These are phyloP conservation scores for Peterozyma toletana DNA, from an alignment of 805 yeast genomes.

Conservation along the genomic window DNA sequence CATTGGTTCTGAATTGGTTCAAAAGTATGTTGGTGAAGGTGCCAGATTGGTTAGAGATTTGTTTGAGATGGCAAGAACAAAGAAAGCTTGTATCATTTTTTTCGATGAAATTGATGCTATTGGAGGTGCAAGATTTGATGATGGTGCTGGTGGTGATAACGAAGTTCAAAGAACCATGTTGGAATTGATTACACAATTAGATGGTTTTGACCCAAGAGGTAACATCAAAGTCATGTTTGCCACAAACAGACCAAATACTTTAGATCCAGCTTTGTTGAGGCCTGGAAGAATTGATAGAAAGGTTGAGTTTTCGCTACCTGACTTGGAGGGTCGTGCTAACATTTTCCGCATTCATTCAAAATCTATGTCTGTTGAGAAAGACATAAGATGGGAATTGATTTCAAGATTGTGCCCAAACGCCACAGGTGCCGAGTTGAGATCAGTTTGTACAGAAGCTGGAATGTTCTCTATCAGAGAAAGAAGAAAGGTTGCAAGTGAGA, in stretches of 20 bases:
- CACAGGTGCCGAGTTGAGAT: slow-evolving; percentile 97
- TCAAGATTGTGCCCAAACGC: slow-evolving; percentile 97
- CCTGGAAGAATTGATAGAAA: slow-evolving; percentile 99
- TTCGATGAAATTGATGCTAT: slow-evolving; percentile 98
- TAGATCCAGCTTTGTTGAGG: slow-evolving; percentile 95
- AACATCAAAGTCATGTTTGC: slow-evolving; percentile 99
- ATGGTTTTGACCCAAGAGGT: slow-evolving; percentile 98
- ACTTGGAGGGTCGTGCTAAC: slow-evolving; percentile 95
- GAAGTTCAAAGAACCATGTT: slow-evolving; percentile 99
- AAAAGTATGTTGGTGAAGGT: slow-evolving; percentile 99
- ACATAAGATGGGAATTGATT: slow-evolving; percentile 96
- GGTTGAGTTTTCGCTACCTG: slow-evolving; percentile 95
- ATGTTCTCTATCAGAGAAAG: slow-evolving; percentile 99
- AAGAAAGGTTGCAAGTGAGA: slow-evolving; percentile 96
- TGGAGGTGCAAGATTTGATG: slow-evolving; percentile 99
- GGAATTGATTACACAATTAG: slow-evolving; percentile 95
- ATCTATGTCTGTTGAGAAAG: slow-evolving; percentile 96
- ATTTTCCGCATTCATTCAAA: slow-evolving; percentile 96
- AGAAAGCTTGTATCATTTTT: slow-evolving; percentile 95
- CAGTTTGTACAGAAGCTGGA: slow-evolving; percentile 99
- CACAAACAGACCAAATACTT: slow-evolving; percentile 94
- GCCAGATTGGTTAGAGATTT: slow-evolving; percentile 99
- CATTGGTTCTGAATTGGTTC: slow-evolving; percentile 96
- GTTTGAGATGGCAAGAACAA: slow-evolving; percentile 98
- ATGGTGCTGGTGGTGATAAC: slow-evolving; percentile 99